Conservation (phyloP, 345 rosid genomes). For the Pugionium dolabratum region DNA sequence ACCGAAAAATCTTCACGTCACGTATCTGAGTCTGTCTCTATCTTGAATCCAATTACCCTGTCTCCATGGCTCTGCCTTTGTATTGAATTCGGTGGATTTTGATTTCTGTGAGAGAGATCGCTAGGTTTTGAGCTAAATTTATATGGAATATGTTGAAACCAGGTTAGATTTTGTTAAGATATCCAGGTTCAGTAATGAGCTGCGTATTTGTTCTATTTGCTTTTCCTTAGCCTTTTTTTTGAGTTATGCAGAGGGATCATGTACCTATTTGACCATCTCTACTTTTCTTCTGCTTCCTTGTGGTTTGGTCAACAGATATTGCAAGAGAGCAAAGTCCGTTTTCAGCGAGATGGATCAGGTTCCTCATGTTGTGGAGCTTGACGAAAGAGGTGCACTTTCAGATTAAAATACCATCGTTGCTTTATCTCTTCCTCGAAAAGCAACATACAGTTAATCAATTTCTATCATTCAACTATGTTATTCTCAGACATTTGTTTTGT, state of each 20-base stretch:
- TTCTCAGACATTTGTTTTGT: neutral
- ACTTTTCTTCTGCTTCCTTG: neutral
- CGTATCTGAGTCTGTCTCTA: neutral
- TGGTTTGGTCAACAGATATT: slow-evolving; percentile 55
- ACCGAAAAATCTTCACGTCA: neutral
- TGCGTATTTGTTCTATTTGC: slow-evolving; percentile 20
- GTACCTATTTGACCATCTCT: slow-evolving; percentile 1
- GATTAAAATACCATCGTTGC: no score
- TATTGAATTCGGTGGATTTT: neutral
- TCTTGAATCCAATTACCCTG: neutral
- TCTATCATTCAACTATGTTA: slow-evolving; percentile 3
- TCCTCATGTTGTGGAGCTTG: slow-evolving; percentile 83
- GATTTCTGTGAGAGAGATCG: neutral
- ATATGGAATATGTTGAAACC: neutral
- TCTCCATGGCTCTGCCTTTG: neutral
- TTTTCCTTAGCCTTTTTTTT: neutral
- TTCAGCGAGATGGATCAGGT: slow-evolving; percentile 69
- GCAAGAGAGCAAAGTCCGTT: slow-evolving; percentile 78
- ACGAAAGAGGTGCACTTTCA: slow-evolving; percentile 67
- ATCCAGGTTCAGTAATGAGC: neutral
- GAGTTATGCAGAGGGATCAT: slow-evolving; percentile 17
- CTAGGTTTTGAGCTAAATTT: neutral
- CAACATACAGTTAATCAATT: neutral
- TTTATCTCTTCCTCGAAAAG: no score
- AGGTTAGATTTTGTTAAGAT: neutral